Base-by-base conservation (phyloP, 2,329 filamentous ascomycete species). In the Xylariaceae sp. region DNA sequence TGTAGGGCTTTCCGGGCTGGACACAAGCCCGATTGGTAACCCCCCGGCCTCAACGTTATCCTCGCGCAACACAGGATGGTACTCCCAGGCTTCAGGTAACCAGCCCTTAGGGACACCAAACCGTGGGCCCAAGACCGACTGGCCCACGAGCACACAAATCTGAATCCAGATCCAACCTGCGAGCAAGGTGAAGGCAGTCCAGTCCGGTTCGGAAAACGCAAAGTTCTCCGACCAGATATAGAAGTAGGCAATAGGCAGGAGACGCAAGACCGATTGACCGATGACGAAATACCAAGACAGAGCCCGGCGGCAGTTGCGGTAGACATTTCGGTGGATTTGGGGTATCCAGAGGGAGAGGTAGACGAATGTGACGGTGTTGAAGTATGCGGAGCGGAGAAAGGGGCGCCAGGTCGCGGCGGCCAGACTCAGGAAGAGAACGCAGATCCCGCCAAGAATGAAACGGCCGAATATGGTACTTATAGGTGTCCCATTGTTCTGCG, bases 321-420 rank as follows among this genome's bases (percentile, higher is more conserved):
- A 82, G 42, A 86, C 75, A 64, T 98, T 98, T 51, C 93, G 87
- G 61, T 86, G 80, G 55, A 97, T 95, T 64, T 98, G 93, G 0
- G 93, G 92, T 1, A 83, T 63, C 92, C 92, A 97, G 62, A 96
- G 84, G 17, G 91, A 95, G 36, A 96, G 79, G 63, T 96, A 96
- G 42, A 78, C 54, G 57, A 92, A 81, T 2, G 80, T 76, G 19
- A 95, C 69, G 3, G 75, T 53, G 61, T 91, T 80, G 57, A 80
- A 70, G 62, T 83, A 84, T 40, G 70, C 60, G 20, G 74, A 69
- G 27, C 82, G 79, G 34, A 77, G 61, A 6, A 66, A 63, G 1
- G 76, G 71, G 41, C 80, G 76, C 80, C 82, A 85, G 2, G 79
- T 77, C 16, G 73, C 71, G 6, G 82, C 81, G 11, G 78, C 77